Percentiles rank a stretch among this genome's conserved stretches.
These are phyloP conservation scores for Camelina laxa DNA, from an alignment of 345 rosid species.

Conservation along the genomic window DNA sequence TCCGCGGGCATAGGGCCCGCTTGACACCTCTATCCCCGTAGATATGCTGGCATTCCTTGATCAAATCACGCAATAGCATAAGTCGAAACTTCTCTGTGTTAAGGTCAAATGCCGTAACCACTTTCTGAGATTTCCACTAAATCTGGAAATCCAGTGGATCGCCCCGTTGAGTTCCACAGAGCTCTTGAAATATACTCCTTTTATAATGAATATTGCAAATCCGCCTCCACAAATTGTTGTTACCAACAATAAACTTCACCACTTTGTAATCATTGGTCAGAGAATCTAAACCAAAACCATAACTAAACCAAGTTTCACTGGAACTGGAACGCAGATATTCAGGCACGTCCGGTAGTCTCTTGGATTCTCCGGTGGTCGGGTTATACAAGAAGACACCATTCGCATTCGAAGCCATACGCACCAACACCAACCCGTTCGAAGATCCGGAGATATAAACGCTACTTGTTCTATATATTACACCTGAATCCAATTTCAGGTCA, in stretches of 20 bases:
- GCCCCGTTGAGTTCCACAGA: conserved; percentile 34
- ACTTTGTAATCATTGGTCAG: conserved; percentile 44
- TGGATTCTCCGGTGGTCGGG: conserved; percentile 45
- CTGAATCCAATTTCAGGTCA: no score
- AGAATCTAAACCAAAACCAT: conserved; percentile 44
- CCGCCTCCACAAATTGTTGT: conserved; percentile 20
- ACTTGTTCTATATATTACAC: no score
- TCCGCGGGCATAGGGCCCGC: no score
- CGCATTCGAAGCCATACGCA: neutral
- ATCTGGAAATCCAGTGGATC: conserved; percentile 37
- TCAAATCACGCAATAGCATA: conserved; percentile 23
- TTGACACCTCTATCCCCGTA: no score
- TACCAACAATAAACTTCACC: neutral
- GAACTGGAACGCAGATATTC: neutral
- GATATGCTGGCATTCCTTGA: neutral
- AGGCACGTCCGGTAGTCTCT: conserved; percentile 11
- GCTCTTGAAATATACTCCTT: neutral
- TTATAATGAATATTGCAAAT: neutral
- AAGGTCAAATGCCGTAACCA: neutral
- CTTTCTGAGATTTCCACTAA: neutral
- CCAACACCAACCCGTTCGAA: conserved; percentile 46
- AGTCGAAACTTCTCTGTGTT: neutral
- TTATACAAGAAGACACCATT: conserved; percentile 33
- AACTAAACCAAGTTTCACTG: neutral
- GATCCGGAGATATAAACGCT: conserved; percentile 29